A percentile compares a stretch with the other conserved stretches of the same genome.
Evolutionary conservation across 805 yeast species (phyloP).

Genomic region (Schizosaccharomyces lindneri): DNA sequence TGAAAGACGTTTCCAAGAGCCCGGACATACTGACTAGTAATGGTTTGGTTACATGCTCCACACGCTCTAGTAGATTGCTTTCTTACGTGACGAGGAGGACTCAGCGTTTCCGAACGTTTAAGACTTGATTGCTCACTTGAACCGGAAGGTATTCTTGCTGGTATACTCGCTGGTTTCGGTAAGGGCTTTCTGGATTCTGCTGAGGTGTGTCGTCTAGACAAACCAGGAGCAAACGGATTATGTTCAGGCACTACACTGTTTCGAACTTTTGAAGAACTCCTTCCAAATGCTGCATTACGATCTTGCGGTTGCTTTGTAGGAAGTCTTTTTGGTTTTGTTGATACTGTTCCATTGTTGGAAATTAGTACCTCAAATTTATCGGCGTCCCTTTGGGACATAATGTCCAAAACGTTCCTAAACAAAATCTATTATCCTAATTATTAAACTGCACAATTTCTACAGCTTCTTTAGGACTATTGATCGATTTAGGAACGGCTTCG

Average conservation of each 20-base stretch:
- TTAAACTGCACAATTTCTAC: no score
- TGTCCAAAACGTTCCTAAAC: neutral
- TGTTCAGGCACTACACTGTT: no score
- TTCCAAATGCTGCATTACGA: neutral
- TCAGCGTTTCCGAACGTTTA: neutral
- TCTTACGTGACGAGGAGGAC: neutral
- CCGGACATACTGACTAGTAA: slow-evolving; percentile 4
- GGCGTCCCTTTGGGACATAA: neutral
- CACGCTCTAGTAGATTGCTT: neutral
- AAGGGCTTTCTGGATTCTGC: neutral
- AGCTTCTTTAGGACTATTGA: no score
- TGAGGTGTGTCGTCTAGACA: neutral
- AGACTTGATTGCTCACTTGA: neutral
- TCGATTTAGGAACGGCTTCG: no score
- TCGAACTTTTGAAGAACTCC: no score
- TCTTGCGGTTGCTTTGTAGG: neutral
- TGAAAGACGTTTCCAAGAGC: slow-evolving; percentile 6
- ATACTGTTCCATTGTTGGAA: neutral
- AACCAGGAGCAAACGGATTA: no score
- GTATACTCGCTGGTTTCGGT: neutral
- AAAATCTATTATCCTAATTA: no score
- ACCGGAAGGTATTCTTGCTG: neutral
- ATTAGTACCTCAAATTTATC: neutral
- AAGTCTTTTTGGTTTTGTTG: neutral
- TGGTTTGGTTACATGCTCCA: neutral